Evolutionary conservation across 148 eudicot species (phyloP), one percentile per base, ranked within the genome.

Genomic region (Persicaria maculosa): DNA sequence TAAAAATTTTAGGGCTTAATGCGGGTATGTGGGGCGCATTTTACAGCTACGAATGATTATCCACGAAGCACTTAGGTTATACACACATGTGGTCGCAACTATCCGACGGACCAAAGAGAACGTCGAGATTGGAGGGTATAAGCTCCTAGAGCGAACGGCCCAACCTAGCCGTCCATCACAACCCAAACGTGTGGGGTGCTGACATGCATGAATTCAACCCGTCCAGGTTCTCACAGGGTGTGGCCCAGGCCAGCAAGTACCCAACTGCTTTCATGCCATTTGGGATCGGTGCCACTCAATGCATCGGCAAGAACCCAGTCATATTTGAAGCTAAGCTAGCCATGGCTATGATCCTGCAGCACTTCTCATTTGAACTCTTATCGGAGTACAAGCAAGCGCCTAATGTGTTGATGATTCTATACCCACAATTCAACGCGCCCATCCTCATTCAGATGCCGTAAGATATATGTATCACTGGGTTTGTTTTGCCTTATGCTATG

Each of bases 361-460:
- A 86, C 17, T 88, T 84, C 74, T 75, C 87, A 1, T 88, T 88
- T 43, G 88, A 84, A 40, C 75, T 88, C 59, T 79, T 88, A 1
- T 89, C 88, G 0, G 81, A 77, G 65, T 88, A 88, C 57, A 85
- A 81, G 71, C 91, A 88, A 17, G 89, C 88, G 22, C 91, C 91
- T 9, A 84, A 86, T 0, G 80, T 88, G 7, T 72, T 83, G 36
- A 82, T 88, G 88, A 78, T 88, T 1, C 77, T 88, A 1, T 82
- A 88, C 50, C 91, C 91, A 20, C 88, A 86, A 72, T 77, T 74
- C 44, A 87, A 84, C 9, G 91, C 91, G 19, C 91, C 91, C 4
- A 62, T 88, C 43, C 75, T 79, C 47, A 86, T 82, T 52, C 82
- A 82, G 0, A 84, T 58, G 65, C 46, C 85, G 25, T 85, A 80